Conservation (phyloP, 768 basidiomycete genomes). For the Phanerochaete sordida region DNA sequence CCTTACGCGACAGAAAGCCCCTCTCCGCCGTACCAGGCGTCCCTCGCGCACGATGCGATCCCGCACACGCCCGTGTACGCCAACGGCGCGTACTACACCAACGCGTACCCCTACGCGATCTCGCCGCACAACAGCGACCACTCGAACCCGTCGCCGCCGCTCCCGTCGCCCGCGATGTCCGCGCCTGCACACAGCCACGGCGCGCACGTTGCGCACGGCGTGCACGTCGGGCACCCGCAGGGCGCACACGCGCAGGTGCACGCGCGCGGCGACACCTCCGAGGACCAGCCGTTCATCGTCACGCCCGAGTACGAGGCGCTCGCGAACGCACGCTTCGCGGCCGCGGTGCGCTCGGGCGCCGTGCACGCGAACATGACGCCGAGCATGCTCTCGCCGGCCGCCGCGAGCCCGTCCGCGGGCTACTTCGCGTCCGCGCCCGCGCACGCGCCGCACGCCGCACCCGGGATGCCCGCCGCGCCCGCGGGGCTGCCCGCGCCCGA, state of each 20-base stretch:
- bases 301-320: slow-evolving; percentile 26
- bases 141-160: slow-evolving; percentile 9
- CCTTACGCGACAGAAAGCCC: neutral
- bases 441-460: neutral
- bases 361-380: slow-evolving; percentile 25
- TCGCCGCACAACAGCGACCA: slow-evolving; percentile 14
- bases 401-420: neutral
- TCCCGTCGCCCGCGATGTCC: slow-evolving; percentile 11
- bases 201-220: neutral
- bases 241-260: too few relatives aligned
- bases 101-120: slow-evolving; percentile 6
- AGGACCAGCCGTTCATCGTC: slow-evolving; percentile 27
- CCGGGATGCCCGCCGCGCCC: too few relatives aligned
- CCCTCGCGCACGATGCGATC: neutral
- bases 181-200: neutral
- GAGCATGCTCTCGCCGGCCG: slow-evolving; percentile 1
- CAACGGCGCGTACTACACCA: neutral
- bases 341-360: slow-evolving; percentile 23
- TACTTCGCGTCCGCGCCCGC: neutral
- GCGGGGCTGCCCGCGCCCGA: too few relatives aligned
- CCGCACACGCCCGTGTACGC: slow-evolving; percentile 7
- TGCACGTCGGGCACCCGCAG: too few relatives aligned
- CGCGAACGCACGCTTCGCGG: slow-evolving; percentile 22
- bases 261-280: slow-evolving; percentile 13
- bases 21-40: neutral